Conservation (phyloP, 1,139 yeast genomes). For the Lodderomyces elongisporus region DNA sequence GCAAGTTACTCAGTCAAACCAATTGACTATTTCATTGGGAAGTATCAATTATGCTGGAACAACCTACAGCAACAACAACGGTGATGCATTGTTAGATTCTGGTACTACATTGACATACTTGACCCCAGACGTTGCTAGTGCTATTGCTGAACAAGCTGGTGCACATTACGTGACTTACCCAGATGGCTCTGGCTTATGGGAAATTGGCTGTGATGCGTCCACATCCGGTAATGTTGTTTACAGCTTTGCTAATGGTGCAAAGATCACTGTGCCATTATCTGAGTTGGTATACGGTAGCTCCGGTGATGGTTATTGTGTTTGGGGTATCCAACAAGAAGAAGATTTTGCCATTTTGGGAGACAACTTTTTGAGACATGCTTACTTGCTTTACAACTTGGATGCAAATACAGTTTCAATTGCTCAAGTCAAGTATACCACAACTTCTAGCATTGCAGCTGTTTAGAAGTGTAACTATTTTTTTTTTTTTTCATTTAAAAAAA, state of each 20-base stretch:
- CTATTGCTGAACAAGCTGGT: slow-evolving; percentile 20
- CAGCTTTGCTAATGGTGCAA: slow-evolving; percentile 9
- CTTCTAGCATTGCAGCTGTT: slow-evolving; percentile 9
- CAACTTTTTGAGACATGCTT: slow-evolving; percentile 27
- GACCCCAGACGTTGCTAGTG: slow-evolving; percentile 14
- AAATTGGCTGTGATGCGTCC: slow-evolving; percentile 5
- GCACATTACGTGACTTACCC: slow-evolving; percentile 7
- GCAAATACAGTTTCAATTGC: slow-evolving; percentile 23
- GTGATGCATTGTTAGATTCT: slow-evolving; percentile 16
- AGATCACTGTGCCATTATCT: slow-evolving; percentile 6
- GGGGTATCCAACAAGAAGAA: slow-evolving; percentile 6
- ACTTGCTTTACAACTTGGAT: slow-evolving; percentile 26
- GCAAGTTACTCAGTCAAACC: slow-evolving; percentile 6
- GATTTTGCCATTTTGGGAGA: slow-evolving; percentile 20
- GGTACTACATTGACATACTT: slow-evolving; percentile 29
- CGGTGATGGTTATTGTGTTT: slow-evolving; percentile 5
- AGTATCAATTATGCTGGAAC: slow-evolving; percentile 4
- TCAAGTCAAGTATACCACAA: slow-evolving; percentile 19
- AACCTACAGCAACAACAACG: background rate
- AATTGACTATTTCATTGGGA: slow-evolving; percentile 4
- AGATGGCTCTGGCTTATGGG: slow-evolving; percentile 3
- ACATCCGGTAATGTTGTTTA: slow-evolving; percentile 12
- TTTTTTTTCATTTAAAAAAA: too few species aligned
- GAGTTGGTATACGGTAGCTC: slow-evolving; percentile 11
- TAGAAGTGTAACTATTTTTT: slow-evolving; percentile 2